These are phyloP conservation scores for Smallanthus sonchifolius DNA, from an alignment of 129 eudicot species.

Conservation along the genomic window DNA sequence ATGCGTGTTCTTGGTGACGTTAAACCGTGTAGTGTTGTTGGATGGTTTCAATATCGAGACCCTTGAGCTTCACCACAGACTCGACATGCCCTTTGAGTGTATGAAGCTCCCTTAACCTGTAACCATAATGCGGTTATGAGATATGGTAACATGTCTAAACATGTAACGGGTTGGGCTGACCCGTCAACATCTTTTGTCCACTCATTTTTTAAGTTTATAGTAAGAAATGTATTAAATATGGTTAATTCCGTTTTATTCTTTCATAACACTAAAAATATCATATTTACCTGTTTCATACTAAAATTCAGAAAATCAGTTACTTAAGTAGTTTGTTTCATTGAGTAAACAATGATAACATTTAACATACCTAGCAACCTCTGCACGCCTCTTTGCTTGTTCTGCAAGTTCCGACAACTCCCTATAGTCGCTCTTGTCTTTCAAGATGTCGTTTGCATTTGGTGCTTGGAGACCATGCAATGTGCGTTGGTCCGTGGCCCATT, in stretches of 20 bases:
- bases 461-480: constrained; percentile 48
- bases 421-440: constrained; percentile 29
- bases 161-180: not conserved
- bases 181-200: not conserved
- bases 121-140: not conserved
- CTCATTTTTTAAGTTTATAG: not conserved
- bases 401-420: constrained; percentile 41
- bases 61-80: constrained; percentile 54
- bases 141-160: not conserved
- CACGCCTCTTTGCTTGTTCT: constrained; percentile 47
- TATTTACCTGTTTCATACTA: not conserved
- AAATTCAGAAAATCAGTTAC: not conserved
- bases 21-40: constrained; percentile 43
- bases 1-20: not conserved
- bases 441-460: constrained; percentile 25
- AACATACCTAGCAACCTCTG: constrained; percentile 50
- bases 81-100: constrained; percentile 45
- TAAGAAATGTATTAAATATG: not conserved
- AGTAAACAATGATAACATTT: not conserved
- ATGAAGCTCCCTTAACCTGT: constrained; percentile 49
- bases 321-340: not conserved
- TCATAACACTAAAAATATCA: not conserved
- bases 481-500: constrained; percentile 48
- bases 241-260: not conserved
- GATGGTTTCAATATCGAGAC: constrained; percentile 38